phyloP scores from a whole-genome alignment of 139 green algal species.

The Astrephomene gubernaculifera region DNA sequence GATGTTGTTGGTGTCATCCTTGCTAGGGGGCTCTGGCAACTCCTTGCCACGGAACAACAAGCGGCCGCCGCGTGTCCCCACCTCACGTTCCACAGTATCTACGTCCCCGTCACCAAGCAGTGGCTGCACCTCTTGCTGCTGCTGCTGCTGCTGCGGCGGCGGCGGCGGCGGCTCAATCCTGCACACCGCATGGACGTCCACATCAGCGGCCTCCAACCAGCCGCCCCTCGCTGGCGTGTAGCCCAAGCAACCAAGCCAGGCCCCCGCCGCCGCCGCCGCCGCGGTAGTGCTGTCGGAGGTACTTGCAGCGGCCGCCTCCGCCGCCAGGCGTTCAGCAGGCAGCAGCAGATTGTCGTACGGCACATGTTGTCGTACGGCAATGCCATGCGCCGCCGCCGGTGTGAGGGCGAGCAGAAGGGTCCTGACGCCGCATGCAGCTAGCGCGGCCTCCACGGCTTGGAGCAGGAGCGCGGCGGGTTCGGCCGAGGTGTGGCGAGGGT shows the following conservation, averaged over 20 bases:
- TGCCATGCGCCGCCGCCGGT: neutral
- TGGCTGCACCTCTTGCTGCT: too few relatives aligned
- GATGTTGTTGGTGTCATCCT: too few relatives aligned
- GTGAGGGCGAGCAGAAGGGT: constrained; percentile 1
- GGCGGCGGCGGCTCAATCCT: constrained; percentile 6
- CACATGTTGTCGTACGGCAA: neutral
- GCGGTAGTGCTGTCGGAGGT: neutral
- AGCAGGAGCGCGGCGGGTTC: neutral
- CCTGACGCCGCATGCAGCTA: neutral
- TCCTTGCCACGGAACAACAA: too few relatives aligned
- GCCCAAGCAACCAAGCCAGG: neutral
- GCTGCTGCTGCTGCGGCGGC: neutral
- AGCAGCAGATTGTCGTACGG: neutral
- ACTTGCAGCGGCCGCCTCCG: neutral
- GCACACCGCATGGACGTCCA: too few relatives aligned
- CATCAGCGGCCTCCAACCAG: neutral
- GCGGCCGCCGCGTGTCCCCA: too few relatives aligned
- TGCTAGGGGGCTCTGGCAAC: too few relatives aligned
- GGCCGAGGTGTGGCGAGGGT: neutral
- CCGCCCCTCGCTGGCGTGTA: neutral
- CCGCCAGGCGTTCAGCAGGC: neutral
- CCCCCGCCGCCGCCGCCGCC: neutral
- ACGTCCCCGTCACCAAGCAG: too few relatives aligned
- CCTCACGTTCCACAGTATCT: too few relatives aligned
- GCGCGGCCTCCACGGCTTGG: neutral